Base-by-base conservation (phyloP, 805 yeast species). In the Candida ficus region DNA sequence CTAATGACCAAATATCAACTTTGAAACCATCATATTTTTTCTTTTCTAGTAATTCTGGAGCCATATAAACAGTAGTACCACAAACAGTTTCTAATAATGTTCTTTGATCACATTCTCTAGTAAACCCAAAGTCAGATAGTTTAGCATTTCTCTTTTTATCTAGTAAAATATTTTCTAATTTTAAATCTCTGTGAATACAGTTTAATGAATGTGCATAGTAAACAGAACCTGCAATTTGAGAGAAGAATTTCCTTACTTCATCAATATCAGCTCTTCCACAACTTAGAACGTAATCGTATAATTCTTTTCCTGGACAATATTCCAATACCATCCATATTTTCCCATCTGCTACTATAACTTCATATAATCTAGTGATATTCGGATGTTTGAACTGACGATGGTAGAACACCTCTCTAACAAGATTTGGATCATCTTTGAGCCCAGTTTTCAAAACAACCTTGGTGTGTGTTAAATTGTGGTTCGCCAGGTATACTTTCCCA, bases 41-140 rank as follows among this genome's bases (percentile, higher is more conserved):
- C 45, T 79, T 72, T 41, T 69, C 67, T 14, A 90, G 67, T 46
- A 93, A 67, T 57, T 91, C 99, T 0, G 99, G 99, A 0, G 99
- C 96, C 96, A 91, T 90, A 58, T 91, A 91, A 4, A 88, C 95
- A 1, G 89, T 79, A 0, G 98, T 91, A 3, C 99, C 99, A 62
- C 99, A 91, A 2, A 89, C 71, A 0, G 96, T 93, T 37, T 82
- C 84, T 26, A 91, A 62, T 35, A 82, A 61, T 5, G 70, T 62
- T 37, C 82, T 68, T 0, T 71, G 66, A 25, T 70, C 70, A 43
- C 73, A 77, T 52, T 87, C 96, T 46, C 98, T 69, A 0, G 96
- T 87, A 60, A 91, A 91, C 0, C 99, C 99, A 62, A 91, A 90
- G 64, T 91, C 99, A 6, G 95, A 81, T 38, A 91, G 64, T 58